Conservation (phyloP, 306 rosid species). For the Dryas octopetala region DNA sequence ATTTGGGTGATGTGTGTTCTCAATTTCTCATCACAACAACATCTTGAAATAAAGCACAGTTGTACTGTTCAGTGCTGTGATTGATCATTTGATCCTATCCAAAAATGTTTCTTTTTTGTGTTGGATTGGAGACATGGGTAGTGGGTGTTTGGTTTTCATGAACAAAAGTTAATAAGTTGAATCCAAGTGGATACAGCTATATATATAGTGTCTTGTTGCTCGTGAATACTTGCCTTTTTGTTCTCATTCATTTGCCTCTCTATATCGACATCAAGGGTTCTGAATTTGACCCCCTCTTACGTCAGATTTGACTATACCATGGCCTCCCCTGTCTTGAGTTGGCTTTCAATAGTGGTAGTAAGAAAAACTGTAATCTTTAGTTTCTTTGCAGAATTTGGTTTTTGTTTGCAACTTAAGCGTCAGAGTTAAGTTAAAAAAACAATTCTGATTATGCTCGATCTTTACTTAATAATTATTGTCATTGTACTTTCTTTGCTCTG, state of each 20-base stretch:
- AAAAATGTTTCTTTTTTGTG: slow-evolving; percentile 21
- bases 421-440: too few relatives aligned
- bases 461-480: too few relatives aligned
- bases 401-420: too few relatives aligned
- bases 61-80: slow-evolving; percentile 38
- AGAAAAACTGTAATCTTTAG: too few relatives aligned
- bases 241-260: slow-evolving; percentile 88
- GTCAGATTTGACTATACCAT: slow-evolving; percentile 37
- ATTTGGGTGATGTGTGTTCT: slow-evolving; percentile 31
- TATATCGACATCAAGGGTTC: slow-evolving; percentile 55
- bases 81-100: slow-evolving; percentile 41
- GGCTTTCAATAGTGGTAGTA: too few relatives aligned
- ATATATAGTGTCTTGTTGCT: slow-evolving; percentile 46
- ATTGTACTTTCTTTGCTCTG: too few relatives aligned
- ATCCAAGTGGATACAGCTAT: slow-evolving; percentile 74
- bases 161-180: slow-evolving; percentile 71
- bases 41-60: slow-evolving; percentile 41
- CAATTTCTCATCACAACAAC: too few relatives aligned
- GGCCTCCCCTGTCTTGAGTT: not conserved
- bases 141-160: slow-evolving; percentile 65
- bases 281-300: slow-evolving; percentile 40
- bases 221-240: slow-evolving; percentile 65
- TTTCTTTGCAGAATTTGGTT: too few relatives aligned
- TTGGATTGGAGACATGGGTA: slow-evolving; percentile 52
- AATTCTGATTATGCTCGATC: too few relatives aligned